Percentiles rank a stretch among this genome's conserved stretches.
phyloP scores from a whole-genome alignment of 495 filamentous ascomycete species.

The Lasiosphaeria miniovina region DNA sequence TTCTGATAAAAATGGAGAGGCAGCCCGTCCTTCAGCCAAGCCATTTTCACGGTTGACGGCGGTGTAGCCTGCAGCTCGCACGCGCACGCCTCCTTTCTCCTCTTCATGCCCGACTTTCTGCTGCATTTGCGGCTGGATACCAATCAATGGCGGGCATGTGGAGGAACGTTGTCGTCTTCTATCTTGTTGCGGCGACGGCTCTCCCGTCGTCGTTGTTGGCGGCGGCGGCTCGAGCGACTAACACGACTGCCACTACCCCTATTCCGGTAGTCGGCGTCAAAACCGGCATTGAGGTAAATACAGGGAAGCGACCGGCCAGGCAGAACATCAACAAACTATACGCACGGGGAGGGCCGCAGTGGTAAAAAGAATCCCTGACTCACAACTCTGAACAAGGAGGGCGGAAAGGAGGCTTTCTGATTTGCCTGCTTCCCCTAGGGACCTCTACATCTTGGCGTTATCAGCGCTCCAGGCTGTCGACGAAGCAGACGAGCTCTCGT shows the following conservation, averaged over 20 bases:
- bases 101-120: too few species aligned
- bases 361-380: slow-evolving; percentile 26
- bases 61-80: too few species aligned
- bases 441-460: slow-evolving; percentile 46
- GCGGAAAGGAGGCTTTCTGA: slow-evolving; percentile 8
- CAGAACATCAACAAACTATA: slow-evolving; percentile 39
- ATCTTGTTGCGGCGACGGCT: background rate
- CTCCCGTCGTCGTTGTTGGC: background rate
- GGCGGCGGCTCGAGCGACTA: slow-evolving; percentile 8
- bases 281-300: slow-evolving; percentile 34
- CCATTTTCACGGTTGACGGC: too few species aligned
- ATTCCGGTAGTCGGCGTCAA: slow-evolving; percentile 36
- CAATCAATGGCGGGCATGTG: too few species aligned
- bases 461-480: slow-evolving; percentile 36
- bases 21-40: too few species aligned
- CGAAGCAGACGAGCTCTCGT: slow-evolving; percentile 45
- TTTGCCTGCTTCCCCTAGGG: slow-evolving; percentile 25
- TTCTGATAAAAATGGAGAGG: too few species aligned
- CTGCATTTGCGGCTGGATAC: too few species aligned
- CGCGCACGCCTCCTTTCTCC: too few species aligned
- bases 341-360: slow-evolving; percentile 36
- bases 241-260: slow-evolving; percentile 9
- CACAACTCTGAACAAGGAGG: background rate
- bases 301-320: slow-evolving; percentile 33
- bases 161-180: background rate